phyloP scores from a whole-genome alignment of 2,329 filamentous ascomycete species.

The Blastomyces percursus region DNA sequence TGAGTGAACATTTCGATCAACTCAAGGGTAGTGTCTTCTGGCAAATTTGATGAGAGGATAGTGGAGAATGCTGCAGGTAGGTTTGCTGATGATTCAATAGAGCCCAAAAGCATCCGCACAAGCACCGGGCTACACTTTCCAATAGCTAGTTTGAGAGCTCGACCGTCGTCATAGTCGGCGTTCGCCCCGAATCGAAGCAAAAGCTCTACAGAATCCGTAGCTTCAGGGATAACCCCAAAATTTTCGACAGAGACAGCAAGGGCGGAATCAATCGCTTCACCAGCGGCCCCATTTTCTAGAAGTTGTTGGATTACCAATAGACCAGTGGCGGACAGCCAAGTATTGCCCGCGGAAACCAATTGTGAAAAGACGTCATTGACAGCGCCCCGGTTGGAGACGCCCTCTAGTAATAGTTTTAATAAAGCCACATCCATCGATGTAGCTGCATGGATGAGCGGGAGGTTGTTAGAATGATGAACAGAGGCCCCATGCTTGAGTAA shows the following conservation, averaged over 20 bases:
- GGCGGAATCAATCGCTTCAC: conserved; percentile 36
- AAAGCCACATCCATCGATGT: conserved; percentile 10
- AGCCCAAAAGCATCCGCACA: conserved; percentile 7
- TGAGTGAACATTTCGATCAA: conserved; percentile 42
- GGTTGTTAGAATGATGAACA: conserved; percentile 45
- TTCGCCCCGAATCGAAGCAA: conserved; percentile 31
- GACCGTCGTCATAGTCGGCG: conserved; percentile 44
- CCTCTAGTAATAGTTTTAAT: conserved; percentile 12
- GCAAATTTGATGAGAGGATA: conserved; percentile 43
- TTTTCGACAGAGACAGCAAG: conserved; percentile 40
- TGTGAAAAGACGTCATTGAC: conserved; percentile 13
- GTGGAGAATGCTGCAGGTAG: conserved; percentile 46
- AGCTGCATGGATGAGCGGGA: conserved; percentile 34
- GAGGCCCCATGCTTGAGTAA: conserved; percentile 45
- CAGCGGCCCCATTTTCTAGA: conserved; percentile 25
- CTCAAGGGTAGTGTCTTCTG: conserved; percentile 42
- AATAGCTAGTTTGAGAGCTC: conserved; percentile 42
- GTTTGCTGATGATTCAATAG: conserved; percentile 27
- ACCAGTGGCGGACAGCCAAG: conserved; percentile 42
- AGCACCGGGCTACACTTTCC: conserved; percentile 41
- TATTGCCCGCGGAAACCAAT: conserved; percentile 7
- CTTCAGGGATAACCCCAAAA: conserved; percentile 29
- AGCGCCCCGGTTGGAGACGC: conserved; percentile 7
- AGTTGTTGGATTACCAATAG: conserved; percentile 40
- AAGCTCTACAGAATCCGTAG: conserved; percentile 35